Evolutionary conservation across 176 grass and related monocot species (phyloP), one percentile per base, ranked within the genome.

Genomic region (Musa itinerans): DNA sequence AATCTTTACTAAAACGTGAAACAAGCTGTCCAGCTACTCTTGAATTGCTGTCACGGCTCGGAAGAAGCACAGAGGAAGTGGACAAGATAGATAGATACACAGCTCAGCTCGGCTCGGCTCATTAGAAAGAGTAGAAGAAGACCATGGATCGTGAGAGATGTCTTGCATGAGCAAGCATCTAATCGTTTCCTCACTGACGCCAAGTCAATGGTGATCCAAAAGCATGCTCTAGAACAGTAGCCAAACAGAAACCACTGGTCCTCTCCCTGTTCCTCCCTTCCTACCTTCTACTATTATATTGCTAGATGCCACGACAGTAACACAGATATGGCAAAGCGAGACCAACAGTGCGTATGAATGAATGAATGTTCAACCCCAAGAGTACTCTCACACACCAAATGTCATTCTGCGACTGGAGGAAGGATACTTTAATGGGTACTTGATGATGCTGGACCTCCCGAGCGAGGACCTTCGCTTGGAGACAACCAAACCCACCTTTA

Each of bases 31-130:
- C 29, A 29, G 29, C 29, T 43, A 43, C 34, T 43, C 4, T 43
- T 43, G 34, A 43, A 6, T 43, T 43, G 34, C 4, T 43, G 34
- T 4, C 34, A 3, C 34, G 6, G 3, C 4, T 43, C 0, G 34
- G 34, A 43, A 43, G 34, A 43, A 43, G 34, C 34, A 43, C 34
- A 5, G 34, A 43, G 34, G 53, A 74, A 24, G 61, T 68, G 24
- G 62, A 82, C 80, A 76, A 69, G 80, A 68, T 8, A 54, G 77
- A 70, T 43, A 43, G 34, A 43, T 43, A 55, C 55, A 75, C 72
- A 76, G 53, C 51, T 82, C 71, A 48, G 10, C 61, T 56, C 72
- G 75, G 61, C 64, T 56, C 27, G 75, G 61, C 64, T 56, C 27
- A 74, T 20, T 26, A 21, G 20, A 24, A 56, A 54, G 53, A 54